A percentile compares a stretch with the other conserved stretches of the same genome.
phyloP scores from a whole-genome alignment of 2,329 filamentous ascomycete genomes.

The Hymenoscyphus fraxineus region DNA sequence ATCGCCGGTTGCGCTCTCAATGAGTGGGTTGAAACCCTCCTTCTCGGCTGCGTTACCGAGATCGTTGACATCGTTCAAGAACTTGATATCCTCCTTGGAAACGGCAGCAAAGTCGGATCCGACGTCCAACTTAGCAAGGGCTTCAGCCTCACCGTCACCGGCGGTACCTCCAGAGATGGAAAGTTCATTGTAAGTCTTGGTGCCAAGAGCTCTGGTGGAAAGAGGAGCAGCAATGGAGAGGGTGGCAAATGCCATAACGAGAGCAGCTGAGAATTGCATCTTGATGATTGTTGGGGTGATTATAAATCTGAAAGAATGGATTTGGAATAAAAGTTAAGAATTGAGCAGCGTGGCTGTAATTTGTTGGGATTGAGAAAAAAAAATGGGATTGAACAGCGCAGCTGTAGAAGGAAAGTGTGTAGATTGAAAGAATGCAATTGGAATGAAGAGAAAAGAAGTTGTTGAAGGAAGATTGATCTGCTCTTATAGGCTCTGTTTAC shows the following conservation, averaged over 20 bases:
- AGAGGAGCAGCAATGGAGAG: conserved; percentile 5
- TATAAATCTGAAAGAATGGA: neutral
- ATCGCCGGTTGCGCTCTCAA: conserved; percentile 40
- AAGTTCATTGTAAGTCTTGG: conserved; percentile 33
- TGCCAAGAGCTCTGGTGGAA: conserved; percentile 4
- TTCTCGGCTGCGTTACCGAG: conserved; percentile 39
- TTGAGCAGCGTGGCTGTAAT: conserved; percentile 10
- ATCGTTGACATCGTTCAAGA: conserved; percentile 19
- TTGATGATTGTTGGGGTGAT: conserved; percentile 6
- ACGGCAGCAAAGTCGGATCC: conserved; percentile 17
- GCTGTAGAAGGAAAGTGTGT: conserved; percentile 5
- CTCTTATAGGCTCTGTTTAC: too few relatives aligned
- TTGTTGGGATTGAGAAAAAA: conserved; percentile 4
- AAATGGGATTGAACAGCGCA: conserved; percentile 9
- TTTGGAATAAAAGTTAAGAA: neutral
- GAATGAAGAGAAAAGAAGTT: neutral
- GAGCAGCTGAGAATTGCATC: conserved; percentile 10
- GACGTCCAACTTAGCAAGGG: conserved; percentile 27
- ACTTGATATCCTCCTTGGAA: conserved; percentile 16
- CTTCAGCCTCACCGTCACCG: conserved; percentile 50
- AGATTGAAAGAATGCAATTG: conserved; percentile 1
- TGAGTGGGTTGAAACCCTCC: conserved; percentile 48
- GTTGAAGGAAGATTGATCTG: neutral
- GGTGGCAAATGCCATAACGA: conserved; percentile 8
- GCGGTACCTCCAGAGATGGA: conserved; percentile 48